Percentiles rank a stretch among this genome's conserved stretches.
phyloP scores from a whole-genome alignment of 202 grass and related monocot species.

The Carex sylvatica region DNA sequence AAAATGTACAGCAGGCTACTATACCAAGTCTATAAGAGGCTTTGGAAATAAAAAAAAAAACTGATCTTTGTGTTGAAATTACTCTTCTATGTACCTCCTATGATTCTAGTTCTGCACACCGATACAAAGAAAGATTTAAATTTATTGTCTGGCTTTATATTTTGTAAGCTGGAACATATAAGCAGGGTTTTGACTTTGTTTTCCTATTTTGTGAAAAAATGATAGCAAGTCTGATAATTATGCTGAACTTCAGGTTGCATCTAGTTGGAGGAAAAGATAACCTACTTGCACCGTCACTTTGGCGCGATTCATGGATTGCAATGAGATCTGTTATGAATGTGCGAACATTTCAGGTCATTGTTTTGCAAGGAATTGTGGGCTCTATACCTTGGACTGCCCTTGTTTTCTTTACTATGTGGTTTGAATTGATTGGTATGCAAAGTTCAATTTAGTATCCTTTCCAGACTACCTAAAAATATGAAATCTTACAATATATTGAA shows the following conservation, averaged over 20 bases:
- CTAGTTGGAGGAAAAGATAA: conserved; percentile 38
- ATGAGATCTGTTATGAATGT: conserved; percentile 84
- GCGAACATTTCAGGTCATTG: conserved; percentile 88
- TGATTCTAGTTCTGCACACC: neutral
- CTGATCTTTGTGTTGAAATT: neutral
- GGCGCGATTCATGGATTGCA: conserved; percentile 72
- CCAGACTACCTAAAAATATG: neutral
- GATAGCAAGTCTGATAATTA: neutral
- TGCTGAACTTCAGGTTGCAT: neutral
- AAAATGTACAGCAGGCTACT: neutral
- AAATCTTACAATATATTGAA: neutral
- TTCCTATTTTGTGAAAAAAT: neutral
- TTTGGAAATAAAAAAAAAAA: neutral
- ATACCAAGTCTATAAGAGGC: neutral
- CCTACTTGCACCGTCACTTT: conserved; percentile 51
- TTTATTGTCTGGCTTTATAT: neutral
- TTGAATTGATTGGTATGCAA: conserved; percentile 86
- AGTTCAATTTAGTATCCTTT: neutral
- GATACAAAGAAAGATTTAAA: neutral
- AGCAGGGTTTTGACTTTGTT: neutral
- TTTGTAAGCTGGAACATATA: conserved; percentile 1
- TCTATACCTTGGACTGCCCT: conserved; percentile 91
- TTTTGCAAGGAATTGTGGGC: conserved; percentile 88
- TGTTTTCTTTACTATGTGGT: conserved; percentile 99
- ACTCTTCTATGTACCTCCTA: neutral